Percentiles rank a stretch among this genome's conserved stretches.
Evolutionary conservation across 2,329 filamentous ascomycete genomes (phyloP).

Genomic region (Apiospora kogelbergensis): DNA sequence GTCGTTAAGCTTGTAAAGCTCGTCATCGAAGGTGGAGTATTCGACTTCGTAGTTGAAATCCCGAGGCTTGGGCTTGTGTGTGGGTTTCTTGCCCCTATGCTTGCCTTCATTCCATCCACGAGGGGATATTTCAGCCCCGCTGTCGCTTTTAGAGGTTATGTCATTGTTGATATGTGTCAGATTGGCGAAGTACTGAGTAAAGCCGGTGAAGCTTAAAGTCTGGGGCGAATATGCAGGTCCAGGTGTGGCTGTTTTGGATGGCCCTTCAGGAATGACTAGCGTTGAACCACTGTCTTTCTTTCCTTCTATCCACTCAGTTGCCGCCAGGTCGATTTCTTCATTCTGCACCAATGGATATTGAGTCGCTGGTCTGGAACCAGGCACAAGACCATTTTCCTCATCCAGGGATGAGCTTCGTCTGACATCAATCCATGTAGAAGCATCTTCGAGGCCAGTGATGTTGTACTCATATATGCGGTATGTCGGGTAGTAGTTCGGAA

Average conservation of each 20-base stretch:
- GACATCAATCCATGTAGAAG: slow-evolving; percentile 42
- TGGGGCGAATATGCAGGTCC: slow-evolving; percentile 91
- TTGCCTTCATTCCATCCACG: slow-evolving; percentile 64
- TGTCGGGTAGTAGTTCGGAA: slow-evolving; percentile 90
- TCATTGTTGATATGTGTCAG: slow-evolving; percentile 86
- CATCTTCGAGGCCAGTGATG: slow-evolving; percentile 69
- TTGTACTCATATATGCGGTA: slow-evolving; percentile 95
- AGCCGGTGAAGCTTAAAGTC: slow-evolving; percentile 73
- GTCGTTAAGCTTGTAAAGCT: slow-evolving; percentile 73
- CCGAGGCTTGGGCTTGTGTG: slow-evolving; percentile 56
- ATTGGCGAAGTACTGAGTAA: slow-evolving; percentile 92
- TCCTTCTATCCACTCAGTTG: slow-evolving; percentile 40
- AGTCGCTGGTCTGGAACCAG: background rate
- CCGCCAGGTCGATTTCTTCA: slow-evolving; percentile 17
- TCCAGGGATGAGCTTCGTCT: slow-evolving; percentile 26
- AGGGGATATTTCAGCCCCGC: slow-evolving; percentile 29
- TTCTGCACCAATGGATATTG: slow-evolving; percentile 14
- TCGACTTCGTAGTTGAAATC: slow-evolving; percentile 77
- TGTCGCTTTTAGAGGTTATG: slow-evolving; percentile 37
- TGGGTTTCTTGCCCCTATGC: slow-evolving; percentile 58
- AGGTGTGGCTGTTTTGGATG: slow-evolving; percentile 69
- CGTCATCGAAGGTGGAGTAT: slow-evolving; percentile 80
- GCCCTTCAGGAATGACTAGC: slow-evolving; percentile 67
- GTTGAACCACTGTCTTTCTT: slow-evolving; percentile 59
- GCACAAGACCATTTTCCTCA: background rate